phyloP scores from a whole-genome alignment of 176 grass and related monocot genomes.

The Oryza officinalis region DNA sequence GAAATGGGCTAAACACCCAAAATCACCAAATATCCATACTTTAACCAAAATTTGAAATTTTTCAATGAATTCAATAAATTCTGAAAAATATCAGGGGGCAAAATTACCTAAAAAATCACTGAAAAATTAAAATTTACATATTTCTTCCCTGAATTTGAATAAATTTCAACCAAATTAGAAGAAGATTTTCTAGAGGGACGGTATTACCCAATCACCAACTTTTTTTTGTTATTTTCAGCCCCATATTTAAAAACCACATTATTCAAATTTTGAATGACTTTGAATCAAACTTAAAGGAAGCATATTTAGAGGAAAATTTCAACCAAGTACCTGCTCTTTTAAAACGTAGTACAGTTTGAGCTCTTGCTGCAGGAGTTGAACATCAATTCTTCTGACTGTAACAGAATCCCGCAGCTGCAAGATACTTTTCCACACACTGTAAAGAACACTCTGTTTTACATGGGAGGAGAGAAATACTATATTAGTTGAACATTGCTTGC shows the following conservation, averaged over 20 bases:
- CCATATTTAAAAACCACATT: background rate
- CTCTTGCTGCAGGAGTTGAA: constrained; percentile 46
- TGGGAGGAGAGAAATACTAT: constrained; percentile 24
- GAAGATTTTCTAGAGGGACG: background rate
- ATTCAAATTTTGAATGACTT: background rate
- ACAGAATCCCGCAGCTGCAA: constrained; percentile 47
- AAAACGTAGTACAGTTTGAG: constrained; percentile 51
- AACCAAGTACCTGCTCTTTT: constrained; percentile 58
- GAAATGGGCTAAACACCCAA: background rate
- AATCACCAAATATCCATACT: background rate
- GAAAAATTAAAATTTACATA: background rate
- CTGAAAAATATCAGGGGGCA: background rate
- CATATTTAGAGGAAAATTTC: background rate
- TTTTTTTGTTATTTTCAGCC: background rate
- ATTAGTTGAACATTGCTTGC: background rate
- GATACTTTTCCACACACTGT: constrained; percentile 45
- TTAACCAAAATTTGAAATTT: background rate
- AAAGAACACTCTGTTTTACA: constrained; percentile 50
- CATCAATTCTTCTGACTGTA: constrained; percentile 45
- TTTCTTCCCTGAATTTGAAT: background rate
- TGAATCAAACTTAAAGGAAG: background rate
- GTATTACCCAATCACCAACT: background rate
- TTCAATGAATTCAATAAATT: background rate
- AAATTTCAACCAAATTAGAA: background rate
- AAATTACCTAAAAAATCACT: background rate